Evolutionary conservation across 78 protist genomes (phyloP), one percentile per base, ranked within the genome.

Genomic region (Speleostelium caveatum): DNA sequence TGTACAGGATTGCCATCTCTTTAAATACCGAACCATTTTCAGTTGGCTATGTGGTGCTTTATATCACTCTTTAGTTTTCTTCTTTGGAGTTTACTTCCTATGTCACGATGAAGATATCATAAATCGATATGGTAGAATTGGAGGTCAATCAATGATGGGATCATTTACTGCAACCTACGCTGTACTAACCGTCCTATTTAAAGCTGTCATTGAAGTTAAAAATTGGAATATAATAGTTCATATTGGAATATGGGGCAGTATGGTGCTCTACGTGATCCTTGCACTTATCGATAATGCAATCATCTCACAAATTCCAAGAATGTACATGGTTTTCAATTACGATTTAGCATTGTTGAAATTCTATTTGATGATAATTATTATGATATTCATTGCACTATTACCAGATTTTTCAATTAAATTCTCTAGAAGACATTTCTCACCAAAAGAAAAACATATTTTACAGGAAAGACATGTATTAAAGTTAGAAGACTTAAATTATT

Each of bases 21-120:
- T 62, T n/a, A 77, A 88, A 21, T 66, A 51, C 45, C 41, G 14
- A 7, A 65, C 74, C 2, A 51, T 88, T 10, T 17, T 32, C 0
- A 19, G 30, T 36, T 59, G 65, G 22, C 8, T 88, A 5, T 16
- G 22, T 6, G 79, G 75, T 42, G 94, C 88, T 19, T 41, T 88
- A 16, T 88, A 68, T 30, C 94, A 88, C 24, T 88, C 94, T 51
- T 14, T 65, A 2, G 83, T 51, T 14, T 33, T 63, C 58, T 74
- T 36, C 49, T 74, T 74, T 41, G 71, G 71, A 1, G 5, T 63
- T 8, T 60, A 74, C 26, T 49, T 74, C 1, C 49, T 60, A 19
- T 73, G 30, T 32, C 8, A 12, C 19, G 36, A 68, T 68, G 75
- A 68, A 17, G 24, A 41, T 26, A 41, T 68, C 7, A 17, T 68